phyloP scores from a whole-genome alignment of 1,284 basidiomycete species.

The Cronartium ribicola region DNA sequence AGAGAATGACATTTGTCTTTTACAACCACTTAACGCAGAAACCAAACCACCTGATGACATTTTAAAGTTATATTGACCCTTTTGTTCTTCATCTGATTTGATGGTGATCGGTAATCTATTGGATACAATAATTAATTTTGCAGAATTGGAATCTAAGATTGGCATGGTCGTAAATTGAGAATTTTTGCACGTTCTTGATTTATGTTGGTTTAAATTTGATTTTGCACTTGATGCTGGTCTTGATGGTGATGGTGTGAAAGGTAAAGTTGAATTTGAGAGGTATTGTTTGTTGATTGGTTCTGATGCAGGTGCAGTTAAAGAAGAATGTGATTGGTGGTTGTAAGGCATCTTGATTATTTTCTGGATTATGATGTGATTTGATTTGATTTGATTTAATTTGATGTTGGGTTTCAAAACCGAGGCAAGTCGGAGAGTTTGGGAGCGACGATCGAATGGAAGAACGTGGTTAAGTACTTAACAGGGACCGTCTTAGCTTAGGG shows the following conservation, averaged over 20 bases:
- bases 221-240: slow-evolving; percentile 24
- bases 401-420: too few species aligned
- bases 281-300: too few species aligned
- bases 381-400: too few species aligned
- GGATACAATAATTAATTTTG: slow-evolving; percentile 31
- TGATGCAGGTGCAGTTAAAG: too few species aligned
- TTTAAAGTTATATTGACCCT: slow-evolving; percentile 45
- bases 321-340: too few species aligned
- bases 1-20: slow-evolving; percentile 68
- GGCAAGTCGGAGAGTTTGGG: too few species aligned
- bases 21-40: slow-evolving; percentile 87
- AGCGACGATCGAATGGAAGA: too few species aligned
- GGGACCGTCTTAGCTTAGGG: too few species aligned
- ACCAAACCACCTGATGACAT: slow-evolving; percentile 95
- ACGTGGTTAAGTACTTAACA: too few species aligned
- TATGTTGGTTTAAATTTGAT: slow-evolving; percentile 8
- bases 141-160: slow-evolving; percentile 19
- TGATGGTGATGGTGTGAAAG: slow-evolving; percentile 36
- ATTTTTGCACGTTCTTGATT: not conserved
- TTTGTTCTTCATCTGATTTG: not conserved
- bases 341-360: too few species aligned
- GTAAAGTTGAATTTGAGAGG: too few species aligned
- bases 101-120: slow-evolving; percentile 41
- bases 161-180: not conserved
- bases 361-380: too few species aligned